Base-by-base conservation (phyloP, 2,329 filamentous ascomycete species). In the Xylogone sp. region DNA sequence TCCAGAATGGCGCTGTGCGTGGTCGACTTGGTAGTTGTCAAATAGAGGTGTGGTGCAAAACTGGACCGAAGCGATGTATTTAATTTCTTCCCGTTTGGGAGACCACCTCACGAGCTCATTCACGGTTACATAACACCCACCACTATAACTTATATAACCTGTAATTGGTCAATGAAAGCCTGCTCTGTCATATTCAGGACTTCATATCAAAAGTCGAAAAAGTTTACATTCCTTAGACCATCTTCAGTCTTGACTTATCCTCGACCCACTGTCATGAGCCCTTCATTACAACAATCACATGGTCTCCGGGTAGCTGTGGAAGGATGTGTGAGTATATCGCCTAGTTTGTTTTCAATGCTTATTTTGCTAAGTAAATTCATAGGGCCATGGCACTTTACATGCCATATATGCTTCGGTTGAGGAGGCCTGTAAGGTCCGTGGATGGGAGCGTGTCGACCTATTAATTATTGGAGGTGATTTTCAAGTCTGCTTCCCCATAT, bases 391-490 rank as follows among this genome's bases (percentile, higher is more conserved):
- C 57, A 90, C 86, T 1, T 82, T 99, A 48, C 82, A 97, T 67
- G 88, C 90, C 52, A 97, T 99, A 60, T 99, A 97, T 69, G 82
- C 87, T 1, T 86, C 89, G 1, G 82, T 96, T 21, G 74, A 79
- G 42, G 77, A 81, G 56, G 79, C 90, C 9, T 89, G 86, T 68
- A 75, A 82, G 57, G 74, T 79, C 44, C 87, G 88, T 61, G 80
- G 80, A 21, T 97, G 93, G 92, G 77, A 87, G 58, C 82, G 80
- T 29, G 83, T 97, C 24, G 94, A 99, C 68, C 72, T 97, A 10
- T 73, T 99, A 59, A 95, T 99, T 63, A 96, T 99, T 62, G 90
- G 93, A 51, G 94, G 94, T 22, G 94, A 99, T 67, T 99, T 99
- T 59, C 90, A 97, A 75, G 87, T 87, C 71, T 29, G 66, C 56